Base-by-base conservation (phyloP, 176 grass and related monocot genomes). In the Typha latifolia region DNA sequence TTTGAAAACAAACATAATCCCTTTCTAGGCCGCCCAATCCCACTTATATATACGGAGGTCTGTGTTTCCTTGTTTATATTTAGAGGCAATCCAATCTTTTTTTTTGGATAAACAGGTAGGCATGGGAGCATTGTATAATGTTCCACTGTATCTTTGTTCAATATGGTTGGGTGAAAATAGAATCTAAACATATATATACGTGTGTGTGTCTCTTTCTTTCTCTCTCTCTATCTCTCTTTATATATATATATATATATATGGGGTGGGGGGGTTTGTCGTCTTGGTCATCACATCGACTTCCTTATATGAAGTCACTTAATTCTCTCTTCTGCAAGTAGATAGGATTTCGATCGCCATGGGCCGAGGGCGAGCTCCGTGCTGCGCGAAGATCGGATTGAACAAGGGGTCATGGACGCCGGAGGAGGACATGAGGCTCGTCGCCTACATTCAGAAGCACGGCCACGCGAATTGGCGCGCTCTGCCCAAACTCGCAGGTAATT, bases 341-440 rank as follows among this genome's bases (percentile, higher is more conserved):
- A 72, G 18, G 14, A 19, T 56, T 19, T 21, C 1, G 51, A 5
- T 59, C 8, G 64, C 47, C 51, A 64, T 53, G 55, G 49, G 56
- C 9, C 71, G 71, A 72, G 78, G 78, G 13, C 71, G 78, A 74
- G 70, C 69, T 37, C 78, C 78, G 14, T 80, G 78, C 34, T 80
- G 78, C 31, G 49, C 61, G 4, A 80, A 80, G 53, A 51, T 80
- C 32, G 78, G 78, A 12, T 32, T 80, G 21, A 80, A 80, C 59
- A 80, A 52, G 72, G 78, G 78, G 11, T 70, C 78, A 51, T 80
- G 78, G 78, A 80, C 78, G 12, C 64, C 48, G 16, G 70, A 80
- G 43, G 78, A 80, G 50, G 78, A 80, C 13, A 2, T 74, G 18
- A 15, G 78, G 14, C 78, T 80, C 14, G 68, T 80, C 3, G 69